A percentile compares a stretch with the other conserved stretches of the same genome.
phyloP scores from a whole-genome alignment of 2,329 filamentous ascomycete genomes.

The Raffaelea albimanens region DNA sequence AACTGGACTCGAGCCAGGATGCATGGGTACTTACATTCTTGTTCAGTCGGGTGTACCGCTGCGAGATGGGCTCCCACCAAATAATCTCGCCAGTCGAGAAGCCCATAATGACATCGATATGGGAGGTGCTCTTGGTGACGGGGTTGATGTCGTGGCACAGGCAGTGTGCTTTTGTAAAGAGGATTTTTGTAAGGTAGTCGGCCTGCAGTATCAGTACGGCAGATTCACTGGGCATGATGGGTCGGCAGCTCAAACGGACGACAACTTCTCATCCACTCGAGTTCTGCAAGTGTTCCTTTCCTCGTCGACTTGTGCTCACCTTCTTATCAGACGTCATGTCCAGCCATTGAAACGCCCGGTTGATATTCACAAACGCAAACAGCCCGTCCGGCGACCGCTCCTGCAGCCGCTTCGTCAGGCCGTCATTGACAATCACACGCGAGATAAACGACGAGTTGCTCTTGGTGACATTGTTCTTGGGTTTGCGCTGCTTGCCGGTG shows the following conservation, averaged over 20 bases:
- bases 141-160: conserved; percentile 89
- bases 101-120: conserved; percentile 88
- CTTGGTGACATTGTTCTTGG: conserved; percentile 97
- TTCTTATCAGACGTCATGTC: conserved; percentile 72
- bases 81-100: conserved; percentile 96
- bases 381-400: conserved; percentile 72
- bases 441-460: conserved; percentile 98
- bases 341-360: conserved; percentile 91
- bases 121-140: conserved; percentile 65
- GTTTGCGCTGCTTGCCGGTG: conserved; percentile 70
- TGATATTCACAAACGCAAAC: conserved; percentile 92
- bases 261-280: too few species aligned
- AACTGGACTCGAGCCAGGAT: not conserved
- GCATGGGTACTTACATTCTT: conserved; percentile 62
- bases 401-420: conserved; percentile 64
- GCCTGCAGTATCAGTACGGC: too few species aligned
- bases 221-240: too few species aligned
- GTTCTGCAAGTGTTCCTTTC: too few species aligned
- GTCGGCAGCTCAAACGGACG: too few species aligned
- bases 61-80: conserved; percentile 96
- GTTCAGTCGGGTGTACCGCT: conserved; percentile 90
- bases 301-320: too few species aligned
- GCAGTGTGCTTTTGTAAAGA: conserved; percentile 94
- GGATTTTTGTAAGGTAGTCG: conserved; percentile 88
- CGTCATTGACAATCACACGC: conserved; percentile 86